Evolutionary conservation across 257 asterid species (phyloP), one percentile per base, ranked within the genome.

Genomic region (Penstemon eatonii): DNA sequence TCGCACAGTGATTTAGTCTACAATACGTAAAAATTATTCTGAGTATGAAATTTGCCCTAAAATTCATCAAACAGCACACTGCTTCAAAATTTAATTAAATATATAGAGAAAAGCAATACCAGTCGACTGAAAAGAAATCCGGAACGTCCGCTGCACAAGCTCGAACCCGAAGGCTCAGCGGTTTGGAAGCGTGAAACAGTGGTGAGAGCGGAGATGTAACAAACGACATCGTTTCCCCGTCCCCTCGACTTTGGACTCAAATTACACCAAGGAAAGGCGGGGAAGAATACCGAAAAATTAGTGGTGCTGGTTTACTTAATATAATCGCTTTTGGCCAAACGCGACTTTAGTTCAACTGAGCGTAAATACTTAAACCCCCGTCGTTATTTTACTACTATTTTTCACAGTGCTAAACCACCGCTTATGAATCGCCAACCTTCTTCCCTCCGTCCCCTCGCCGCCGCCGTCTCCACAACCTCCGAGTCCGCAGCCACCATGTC

Each of bases 91-190:
- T 49, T 9, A 8, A 65, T 1, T 46, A 61, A 47, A 57, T 58
- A 42, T 36, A 56, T 43, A 58, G 71, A 38, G 68, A 52, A 37
- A 5, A 13, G 5, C 33, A 25, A 25, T 82, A 91, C 97, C 97
- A 92, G 63, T 92, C 89, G 42, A 90, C 80, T 68, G 96, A 85
- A 77, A 90, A 86, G 77, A 73, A 92, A 59, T 92, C 98, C 3
- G 97, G 98, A 25, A 90, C 87, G 43, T 86, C 93, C 59, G 96
- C 79, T 9, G 96, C 76, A 71, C 84, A 92, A 65, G 96, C 91
- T 79, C 84, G 75, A 64, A 81, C 65, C 4, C 89, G 86, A 0
- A 42, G 70, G 45, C 58, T 58, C 6, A 47, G 66, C 15, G 86
- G 78, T 62, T 74, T 90, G 62, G 72, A 67, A 50, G 65, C 69